Base-by-base conservation (phyloP, 148 eudicot species). In the Persicaria tinctoria region DNA sequence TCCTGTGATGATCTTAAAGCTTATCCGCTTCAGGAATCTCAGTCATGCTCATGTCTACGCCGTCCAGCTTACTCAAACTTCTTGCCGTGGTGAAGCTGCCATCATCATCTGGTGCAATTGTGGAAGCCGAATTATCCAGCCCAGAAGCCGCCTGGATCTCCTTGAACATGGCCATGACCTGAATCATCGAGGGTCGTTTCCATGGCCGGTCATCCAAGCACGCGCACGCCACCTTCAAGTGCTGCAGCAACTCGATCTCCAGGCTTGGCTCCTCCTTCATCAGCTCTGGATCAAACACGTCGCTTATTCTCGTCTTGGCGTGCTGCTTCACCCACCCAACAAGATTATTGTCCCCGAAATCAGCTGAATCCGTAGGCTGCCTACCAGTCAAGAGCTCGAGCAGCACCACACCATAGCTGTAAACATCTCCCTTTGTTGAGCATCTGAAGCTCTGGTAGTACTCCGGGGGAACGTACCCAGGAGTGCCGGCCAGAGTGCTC, bases 321-420 rank as follows among this genome's bases (percentile, higher is more conserved):
- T 90, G 97, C 77, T 79, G 84, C 71, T 83, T 89, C 32, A 94
- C 98, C 98, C 98, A 94, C 13, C 98, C 97, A 11, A 94, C 98
- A 5, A 94, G 85, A 63, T 94, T 94, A 44, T 94, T 91, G 75
- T 94, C 98, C 0, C 98, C 98, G 6, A 94, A 94, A 80, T 94
- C 98, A 8, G 83, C 83, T 4, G 97, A 94, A 73, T 94, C 90
- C 0, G 98, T 94, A 0, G 98, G 96, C 64, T 85, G 86, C 45
- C 79, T 88, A 46, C 98, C 98, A 0, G 96, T 91, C 8, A 94
- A 83, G 46, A 94, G 75, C 89, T 94, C 98, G 14, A 94, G 88
- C 74, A 94, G 55, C 0, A 94, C 97, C 0, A 94, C 98, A 0
- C 98, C 98, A 18, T 91, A 94, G 56, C 98, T 94, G 47, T 94